These are phyloP conservation scores for Pseudofabraea citricarpa DNA, from an alignment of 2,329 filamentous ascomycete genomes.

Conservation along the genomic window DNA sequence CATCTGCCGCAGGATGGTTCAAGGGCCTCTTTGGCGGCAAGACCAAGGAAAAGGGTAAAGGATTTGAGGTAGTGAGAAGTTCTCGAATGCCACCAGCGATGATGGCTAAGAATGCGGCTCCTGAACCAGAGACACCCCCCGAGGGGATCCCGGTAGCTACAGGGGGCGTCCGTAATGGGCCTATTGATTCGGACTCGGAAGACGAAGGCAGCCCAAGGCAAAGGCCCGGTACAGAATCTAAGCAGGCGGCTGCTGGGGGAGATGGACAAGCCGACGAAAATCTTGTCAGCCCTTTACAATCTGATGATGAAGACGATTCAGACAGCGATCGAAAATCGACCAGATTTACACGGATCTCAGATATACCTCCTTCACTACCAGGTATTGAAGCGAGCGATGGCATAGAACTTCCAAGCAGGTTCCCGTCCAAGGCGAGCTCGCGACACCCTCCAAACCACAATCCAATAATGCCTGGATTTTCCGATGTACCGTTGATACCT, in stretches of 20 bases:
- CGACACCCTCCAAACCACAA: constrained; percentile 18
- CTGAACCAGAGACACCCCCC: constrained; percentile 62
- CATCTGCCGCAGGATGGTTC: constrained; percentile 87
- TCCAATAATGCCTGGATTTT: constrained; percentile 9
- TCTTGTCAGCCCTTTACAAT: constrained; percentile 20
- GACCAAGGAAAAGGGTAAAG: constrained; percentile 91
- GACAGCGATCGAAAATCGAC: constrained; percentile 42
- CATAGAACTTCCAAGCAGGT: constrained; percentile 51
- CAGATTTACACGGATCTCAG: constrained; percentile 38
- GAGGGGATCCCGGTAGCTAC: constrained; percentile 59
- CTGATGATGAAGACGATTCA: constrained; percentile 42
- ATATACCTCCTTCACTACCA: constrained; percentile 52
- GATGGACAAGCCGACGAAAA: constrained; percentile 6
- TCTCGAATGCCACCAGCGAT: constrained; percentile 78
- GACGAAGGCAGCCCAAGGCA: too few species aligned
- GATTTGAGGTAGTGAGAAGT: constrained; percentile 93
- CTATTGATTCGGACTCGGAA: constrained; percentile 60
- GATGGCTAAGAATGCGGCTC: constrained; percentile 42
- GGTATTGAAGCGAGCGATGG: constrained; percentile 43
- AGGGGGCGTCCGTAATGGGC: constrained; percentile 38
- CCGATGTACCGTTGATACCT: constrained; percentile 35
- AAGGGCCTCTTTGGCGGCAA: constrained; percentile 74
- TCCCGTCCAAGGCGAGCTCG: constrained; percentile 53
- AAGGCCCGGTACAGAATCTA: too few species aligned
- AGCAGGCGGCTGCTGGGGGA: constrained; percentile 25